A percentile compares a stretch with the other conserved stretches of the same genome.
Conservation (phyloP, 352 stramenopile species). For the Phytophthora litchii region DNA sequence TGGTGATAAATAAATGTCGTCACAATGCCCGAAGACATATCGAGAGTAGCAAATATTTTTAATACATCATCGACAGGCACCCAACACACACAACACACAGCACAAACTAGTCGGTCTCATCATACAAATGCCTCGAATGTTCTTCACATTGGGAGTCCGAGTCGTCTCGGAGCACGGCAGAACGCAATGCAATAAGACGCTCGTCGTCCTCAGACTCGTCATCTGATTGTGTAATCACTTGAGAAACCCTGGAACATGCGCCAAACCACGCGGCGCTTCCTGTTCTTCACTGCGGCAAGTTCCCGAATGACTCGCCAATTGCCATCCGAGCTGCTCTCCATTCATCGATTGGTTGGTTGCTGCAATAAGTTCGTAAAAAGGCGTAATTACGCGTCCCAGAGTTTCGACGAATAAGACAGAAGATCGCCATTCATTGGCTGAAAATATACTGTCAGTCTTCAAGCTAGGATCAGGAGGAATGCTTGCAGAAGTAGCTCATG, state of each 20-base stretch:
- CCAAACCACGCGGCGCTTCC: slow-evolving; percentile 1
- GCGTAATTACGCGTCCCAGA: slow-evolving; percentile 23
- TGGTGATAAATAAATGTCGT: slow-evolving; percentile 90
- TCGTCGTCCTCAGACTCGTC: slow-evolving; percentile 89
- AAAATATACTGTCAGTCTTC: slow-evolving; percentile 9
- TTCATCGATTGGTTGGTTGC: slow-evolving; percentile 17
- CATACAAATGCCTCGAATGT: slow-evolving; percentile 93
- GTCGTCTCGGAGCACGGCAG: slow-evolving; percentile 66
- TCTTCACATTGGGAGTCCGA: slow-evolving; percentile 79
- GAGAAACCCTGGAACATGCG: slow-evolving; percentile 37
- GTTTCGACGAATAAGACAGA: slow-evolving; percentile 4
- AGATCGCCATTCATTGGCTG: slow-evolving; percentile 1
- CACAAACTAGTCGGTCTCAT: slow-evolving; percentile 69
- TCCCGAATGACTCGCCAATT: slow-evolving; percentile 15
- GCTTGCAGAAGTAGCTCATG: slow-evolving; percentile 5
- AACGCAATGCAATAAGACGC: slow-evolving; percentile 75
- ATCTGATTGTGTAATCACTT: slow-evolving; percentile 92
- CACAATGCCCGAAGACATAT: slow-evolving; percentile 65
- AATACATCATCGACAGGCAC: slow-evolving; percentile 73
- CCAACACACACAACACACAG: slow-evolving; percentile 25
- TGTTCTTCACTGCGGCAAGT: slow-evolving; percentile 13
- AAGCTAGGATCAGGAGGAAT: slow-evolving; percentile 22
- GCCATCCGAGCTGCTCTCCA: not conserved
- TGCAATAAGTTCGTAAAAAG: slow-evolving; percentile 16
- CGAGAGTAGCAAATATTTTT: slow-evolving; percentile 93